phyloP scores from a whole-genome alignment of 129 eudicot genomes.

The Heracleum sosnowskyi region DNA sequence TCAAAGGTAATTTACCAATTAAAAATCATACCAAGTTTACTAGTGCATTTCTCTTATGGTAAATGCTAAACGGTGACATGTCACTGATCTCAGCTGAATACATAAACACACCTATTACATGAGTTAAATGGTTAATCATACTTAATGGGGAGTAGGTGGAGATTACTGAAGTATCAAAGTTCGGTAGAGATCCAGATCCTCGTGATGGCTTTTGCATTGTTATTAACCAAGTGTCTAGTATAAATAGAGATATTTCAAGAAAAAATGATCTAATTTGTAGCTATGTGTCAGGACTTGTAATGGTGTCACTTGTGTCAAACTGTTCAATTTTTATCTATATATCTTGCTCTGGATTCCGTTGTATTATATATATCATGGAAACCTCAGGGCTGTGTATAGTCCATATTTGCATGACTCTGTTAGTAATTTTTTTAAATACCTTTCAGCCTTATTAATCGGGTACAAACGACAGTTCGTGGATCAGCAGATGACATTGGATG shows the following conservation, averaged over 20 bases:
- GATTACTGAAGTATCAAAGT: too few relatives aligned
- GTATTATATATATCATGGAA: background rate
- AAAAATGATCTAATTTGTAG: background rate
- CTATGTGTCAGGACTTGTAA: background rate
- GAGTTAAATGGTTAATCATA: background rate
- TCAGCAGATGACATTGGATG: constrained; percentile 97
- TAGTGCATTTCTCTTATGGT: background rate
- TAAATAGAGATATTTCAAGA: background rate
- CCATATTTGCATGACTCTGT: background rate
- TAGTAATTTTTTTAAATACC: background rate
- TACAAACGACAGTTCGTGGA: constrained; percentile 78
- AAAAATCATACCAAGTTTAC: background rate
- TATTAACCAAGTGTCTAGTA: background rate
- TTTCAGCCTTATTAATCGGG: constrained; percentile 73
- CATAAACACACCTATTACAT: background rate
- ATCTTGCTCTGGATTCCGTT: background rate
- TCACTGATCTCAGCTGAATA: background rate
- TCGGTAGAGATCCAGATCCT: background rate
- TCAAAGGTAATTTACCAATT: constrained; percentile 51
- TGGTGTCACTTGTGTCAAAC: background rate
- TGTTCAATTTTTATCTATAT: background rate
- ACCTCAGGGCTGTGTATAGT: background rate
- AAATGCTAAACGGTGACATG: background rate
- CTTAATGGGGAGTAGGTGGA: background rate
- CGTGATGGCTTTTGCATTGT: background rate